A percentile compares a stretch with the other conserved stretches of the same genome.
Evolutionary conservation across 345 rosid species (phyloP).

Genomic region (Boechera retrofracta): DNA sequence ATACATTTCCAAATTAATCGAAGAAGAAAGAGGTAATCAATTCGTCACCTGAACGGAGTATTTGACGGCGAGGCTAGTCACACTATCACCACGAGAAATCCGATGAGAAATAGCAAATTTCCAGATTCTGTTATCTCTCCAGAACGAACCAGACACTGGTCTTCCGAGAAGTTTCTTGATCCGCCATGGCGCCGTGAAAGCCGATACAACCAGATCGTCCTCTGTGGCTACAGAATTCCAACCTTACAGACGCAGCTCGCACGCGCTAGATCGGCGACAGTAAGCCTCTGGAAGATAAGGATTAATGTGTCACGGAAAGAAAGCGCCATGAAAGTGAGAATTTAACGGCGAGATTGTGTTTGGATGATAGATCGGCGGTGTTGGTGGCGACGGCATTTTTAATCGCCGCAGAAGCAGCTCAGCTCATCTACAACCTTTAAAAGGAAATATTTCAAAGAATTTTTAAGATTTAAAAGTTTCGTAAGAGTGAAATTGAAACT

Average conservation of each 20-base stretch:
- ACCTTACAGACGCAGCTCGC: constrained; percentile 79
- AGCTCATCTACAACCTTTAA: background rate
- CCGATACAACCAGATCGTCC: constrained; percentile 52
- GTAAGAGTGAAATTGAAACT: too few relatives aligned
- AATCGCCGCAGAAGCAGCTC: constrained; percentile 18
- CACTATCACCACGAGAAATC: constrained; percentile 66
- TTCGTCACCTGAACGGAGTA: constrained; percentile 81
- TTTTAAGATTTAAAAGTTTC: too few relatives aligned
- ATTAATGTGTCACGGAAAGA: constrained; percentile 65
- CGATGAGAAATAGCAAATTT: constrained; percentile 83
- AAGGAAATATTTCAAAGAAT: too few relatives aligned
- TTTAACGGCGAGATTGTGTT: constrained; percentile 58
- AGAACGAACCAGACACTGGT: constrained; percentile 62
- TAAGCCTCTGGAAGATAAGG: constrained; percentile 63
- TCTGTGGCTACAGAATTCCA: constrained; percentile 69
- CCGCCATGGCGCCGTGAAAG: constrained; percentile 71
- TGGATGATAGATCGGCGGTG: constrained; percentile 22
- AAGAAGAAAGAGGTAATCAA: background rate
- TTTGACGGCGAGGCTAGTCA: constrained; percentile 81
- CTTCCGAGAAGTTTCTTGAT: constrained; percentile 66
- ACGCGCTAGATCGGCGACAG: constrained; percentile 70
- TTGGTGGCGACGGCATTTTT: constrained; percentile 34
- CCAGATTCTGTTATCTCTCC: constrained; percentile 76
- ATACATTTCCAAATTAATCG: background rate
- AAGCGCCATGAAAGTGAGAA: constrained; percentile 61